Conservation (phyloP, 129 eudicot species). For the Oenanthe sinensis region DNA sequence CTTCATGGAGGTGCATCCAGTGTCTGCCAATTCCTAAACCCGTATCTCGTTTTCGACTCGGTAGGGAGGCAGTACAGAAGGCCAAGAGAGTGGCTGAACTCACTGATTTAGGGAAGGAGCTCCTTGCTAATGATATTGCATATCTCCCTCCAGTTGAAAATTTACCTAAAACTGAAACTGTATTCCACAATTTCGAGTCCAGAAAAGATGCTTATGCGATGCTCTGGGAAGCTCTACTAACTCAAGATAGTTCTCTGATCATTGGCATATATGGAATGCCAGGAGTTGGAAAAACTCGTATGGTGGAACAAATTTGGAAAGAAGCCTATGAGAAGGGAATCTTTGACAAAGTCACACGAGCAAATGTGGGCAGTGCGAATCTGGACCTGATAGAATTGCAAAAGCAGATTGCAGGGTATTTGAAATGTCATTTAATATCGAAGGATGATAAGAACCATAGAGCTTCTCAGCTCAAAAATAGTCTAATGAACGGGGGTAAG, state of each 20-base stretch:
- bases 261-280: constrained; percentile 1
- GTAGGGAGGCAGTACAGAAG: background rate
- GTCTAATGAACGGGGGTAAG: no score
- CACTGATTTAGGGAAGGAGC: background rate
- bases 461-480: no score
- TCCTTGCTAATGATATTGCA: background rate
- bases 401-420: no score
- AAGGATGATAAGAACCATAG: no score
- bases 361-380: no score
- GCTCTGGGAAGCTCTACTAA: background rate
- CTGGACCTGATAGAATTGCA: no score
- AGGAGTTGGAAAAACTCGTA: background rate
- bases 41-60: background rate
- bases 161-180: background rate
- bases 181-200: background rate
- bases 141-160: background rate
- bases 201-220: background rate
- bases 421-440: no score
- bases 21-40: background rate
- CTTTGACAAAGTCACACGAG: no score
- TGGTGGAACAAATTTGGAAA: no score
- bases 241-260: background rate
- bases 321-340: no score
- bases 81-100: background rate
- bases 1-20: background rate